Base-by-base conservation (phyloP, 2,329 filamentous ascomycete genomes). In the Delphinella strobiligena region DNA sequence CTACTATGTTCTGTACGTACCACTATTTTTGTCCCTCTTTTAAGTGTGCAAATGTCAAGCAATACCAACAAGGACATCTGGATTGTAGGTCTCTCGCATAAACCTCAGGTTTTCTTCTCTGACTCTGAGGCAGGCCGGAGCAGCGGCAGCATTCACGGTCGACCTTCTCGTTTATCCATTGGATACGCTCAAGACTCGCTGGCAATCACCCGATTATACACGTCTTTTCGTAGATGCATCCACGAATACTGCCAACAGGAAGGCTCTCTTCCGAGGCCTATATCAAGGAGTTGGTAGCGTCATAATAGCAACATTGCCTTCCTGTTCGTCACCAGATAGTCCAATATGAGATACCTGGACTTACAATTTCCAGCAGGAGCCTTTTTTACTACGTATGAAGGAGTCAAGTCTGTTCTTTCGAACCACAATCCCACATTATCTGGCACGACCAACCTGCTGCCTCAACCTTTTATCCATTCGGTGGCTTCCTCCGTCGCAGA, bases 311-410 rank as follows among this genome's bases (percentile, higher is more conserved):
- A 94, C 87, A 0, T 66, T 94, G n/a, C 87, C 88, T n/a, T 83
- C 82, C 41, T 84, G 81, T 84, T 58, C 33, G 14, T 29, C 27
- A 18, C 15, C 37, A n/a, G 10, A 12, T 7, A 15, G 9, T 4
- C 32, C 27, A 36, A 16, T 17, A 8, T 37, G n/a, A 29, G 22
- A 22, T 32, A 17, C 10, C 31, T 31, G 5, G n/a, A 17, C 49
- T 55, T 40, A 58, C 34, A 31, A 15, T 15, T 9, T 14, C 36
- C 48, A 82, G 82, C 86, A 37, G 86, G 85, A 44, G 71, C 85
- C 9, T 94, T 94, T 66, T 94, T 94, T 61, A 87, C 82, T 2
- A 88, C 83, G 1, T 94, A 94, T 59, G 87, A 94, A 62, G 76
- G 71, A 34, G 68, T 78, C 15, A 93, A 93, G 60, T 62, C 66